Percentiles rank a stretch among this genome's conserved stretches.
Conservation (phyloP, 306 rosid species). For the Cyamopsis tetragonoloba region DNA sequence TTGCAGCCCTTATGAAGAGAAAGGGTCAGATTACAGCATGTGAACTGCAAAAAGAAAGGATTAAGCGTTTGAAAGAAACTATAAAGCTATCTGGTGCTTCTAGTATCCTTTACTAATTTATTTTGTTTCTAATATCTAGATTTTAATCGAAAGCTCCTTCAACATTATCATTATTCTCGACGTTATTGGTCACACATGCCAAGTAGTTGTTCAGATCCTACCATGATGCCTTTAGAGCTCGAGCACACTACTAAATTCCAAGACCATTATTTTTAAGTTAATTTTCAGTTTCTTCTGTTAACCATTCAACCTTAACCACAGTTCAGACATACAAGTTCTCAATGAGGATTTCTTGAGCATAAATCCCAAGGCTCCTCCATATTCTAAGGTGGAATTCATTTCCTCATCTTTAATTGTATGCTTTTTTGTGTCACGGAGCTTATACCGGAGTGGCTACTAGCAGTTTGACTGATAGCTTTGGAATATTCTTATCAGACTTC, state of each 20-base stretch:
- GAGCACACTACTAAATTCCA: neutral
- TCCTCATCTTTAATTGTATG: neutral
- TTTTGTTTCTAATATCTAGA: neutral
- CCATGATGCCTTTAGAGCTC: neutral
- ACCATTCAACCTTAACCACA: slow-evolving; percentile 44
- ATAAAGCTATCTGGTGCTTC: slow-evolving; percentile 81
- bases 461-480: neutral
- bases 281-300: neutral
- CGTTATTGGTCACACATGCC: no score
- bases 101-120: slow-evolving; percentile 63
- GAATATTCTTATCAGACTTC: neutral
- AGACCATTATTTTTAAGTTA: neutral
- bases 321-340: slow-evolving; percentile 68
- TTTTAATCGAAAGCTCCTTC: slow-evolving; percentile 12
- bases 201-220: neutral
- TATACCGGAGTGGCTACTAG: neutral
- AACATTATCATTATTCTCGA: neutral
- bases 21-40: slow-evolving; percentile 78
- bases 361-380: slow-evolving; percentile 56
- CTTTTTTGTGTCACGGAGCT: neutral
- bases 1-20: slow-evolving; percentile 82
- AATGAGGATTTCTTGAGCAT: slow-evolving; percentile 74
- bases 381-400: slow-evolving; percentile 56
- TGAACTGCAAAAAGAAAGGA: slow-evolving; percentile 67
- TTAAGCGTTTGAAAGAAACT: slow-evolving; percentile 63